A percentile compares a stretch with the other conserved stretches of the same genome.
phyloP scores from a whole-genome alignment of 768 basidiomycete genomes.

The Boletus edulis region DNA sequence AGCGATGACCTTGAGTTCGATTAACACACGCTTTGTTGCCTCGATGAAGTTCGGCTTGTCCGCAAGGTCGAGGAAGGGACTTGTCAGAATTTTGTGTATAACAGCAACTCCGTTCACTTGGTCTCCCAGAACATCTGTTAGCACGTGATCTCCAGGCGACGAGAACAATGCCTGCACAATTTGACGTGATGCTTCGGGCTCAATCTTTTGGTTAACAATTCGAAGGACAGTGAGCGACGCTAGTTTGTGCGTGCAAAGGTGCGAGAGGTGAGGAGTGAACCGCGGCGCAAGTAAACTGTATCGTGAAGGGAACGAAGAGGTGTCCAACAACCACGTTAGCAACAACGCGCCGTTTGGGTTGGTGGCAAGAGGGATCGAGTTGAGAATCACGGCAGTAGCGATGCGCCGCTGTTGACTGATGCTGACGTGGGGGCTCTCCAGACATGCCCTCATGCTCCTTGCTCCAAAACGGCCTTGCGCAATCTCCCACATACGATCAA shows the following conservation, averaged over 20 bases:
- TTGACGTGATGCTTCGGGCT: conserved; percentile 81
- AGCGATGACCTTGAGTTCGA: conserved; percentile 89
- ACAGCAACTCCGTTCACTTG: conserved; percentile 95
- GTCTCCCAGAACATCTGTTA: conserved; percentile 92
- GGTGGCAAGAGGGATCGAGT: conserved; percentile 96
- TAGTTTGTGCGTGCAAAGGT: conserved; percentile 96
- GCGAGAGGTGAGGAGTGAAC: conserved; percentile 94
- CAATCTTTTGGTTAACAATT: conserved; percentile 95
- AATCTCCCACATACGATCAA: conserved; percentile 97
- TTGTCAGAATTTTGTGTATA: conserved; percentile 89
- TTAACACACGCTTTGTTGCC: conserved; percentile 86
- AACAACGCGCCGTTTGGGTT: conserved; percentile 96
- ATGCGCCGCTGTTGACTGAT: conserved; percentile 92
- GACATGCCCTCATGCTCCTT: conserved; percentile 94
- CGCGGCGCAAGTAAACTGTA: conserved; percentile 93
- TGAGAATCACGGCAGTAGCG: conserved; percentile 90
- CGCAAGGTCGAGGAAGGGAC: conserved; percentile 72
- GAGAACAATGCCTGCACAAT: conserved; percentile 89
- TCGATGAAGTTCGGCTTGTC: conserved; percentile 74
- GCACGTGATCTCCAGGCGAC: conserved; percentile 85
- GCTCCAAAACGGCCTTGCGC: conserved; percentile 98
- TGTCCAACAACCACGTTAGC: conserved; percentile 95
- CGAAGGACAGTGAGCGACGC: conserved; percentile 93
- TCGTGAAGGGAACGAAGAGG: conserved; percentile 91
- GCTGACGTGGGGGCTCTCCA: conserved; percentile 87